Evolutionary conservation across 495 filamentous ascomycete species (phyloP).

Genomic region (Penicillium steckii): DNA sequence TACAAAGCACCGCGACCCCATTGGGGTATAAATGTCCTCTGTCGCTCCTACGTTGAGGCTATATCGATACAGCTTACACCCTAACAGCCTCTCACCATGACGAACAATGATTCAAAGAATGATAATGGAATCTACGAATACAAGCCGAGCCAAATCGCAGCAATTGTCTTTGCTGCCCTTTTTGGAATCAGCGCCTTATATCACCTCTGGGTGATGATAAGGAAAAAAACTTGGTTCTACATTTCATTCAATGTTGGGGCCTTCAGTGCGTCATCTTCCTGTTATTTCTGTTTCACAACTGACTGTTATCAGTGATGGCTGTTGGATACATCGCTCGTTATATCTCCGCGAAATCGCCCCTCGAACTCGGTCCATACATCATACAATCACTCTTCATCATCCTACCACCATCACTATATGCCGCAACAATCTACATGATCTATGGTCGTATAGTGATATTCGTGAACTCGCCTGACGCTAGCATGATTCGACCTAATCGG

Average conservation of each 20-base stretch:
- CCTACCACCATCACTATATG: slow-evolving; percentile 25
- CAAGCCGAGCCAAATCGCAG: background rate
- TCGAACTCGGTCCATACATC: slow-evolving; percentile 19
- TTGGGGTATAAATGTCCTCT: too few species aligned
- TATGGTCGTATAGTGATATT: slow-evolving; percentile 28
- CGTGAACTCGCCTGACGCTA: slow-evolving; percentile 18
- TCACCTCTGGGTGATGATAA: slow-evolving; percentile 12
- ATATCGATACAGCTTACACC: too few species aligned
- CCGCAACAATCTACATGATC: slow-evolving; percentile 39
- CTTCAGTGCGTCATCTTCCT: slow-evolving; percentile 6
- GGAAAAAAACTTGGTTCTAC: slow-evolving; percentile 12
- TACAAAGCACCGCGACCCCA: too few species aligned
- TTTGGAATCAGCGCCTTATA: slow-evolving; percentile 12
- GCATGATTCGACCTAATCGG: slow-evolving; percentile 19
- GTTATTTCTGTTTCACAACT: background rate
- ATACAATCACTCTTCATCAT: slow-evolving; percentile 27
- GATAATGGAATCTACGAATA: background rate
- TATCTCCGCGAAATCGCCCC: background rate
- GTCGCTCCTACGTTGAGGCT: too few species aligned
- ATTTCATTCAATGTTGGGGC: slow-evolving; percentile 13
- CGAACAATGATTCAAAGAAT: background rate
- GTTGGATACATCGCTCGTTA: background rate
- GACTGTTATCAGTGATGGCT: background rate
- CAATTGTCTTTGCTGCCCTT: background rate
- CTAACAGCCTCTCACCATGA: too few species aligned